phyloP scores from a whole-genome alignment of 2,329 filamentous ascomycete genomes.

The Neopestalotiopsis rosae region DNA sequence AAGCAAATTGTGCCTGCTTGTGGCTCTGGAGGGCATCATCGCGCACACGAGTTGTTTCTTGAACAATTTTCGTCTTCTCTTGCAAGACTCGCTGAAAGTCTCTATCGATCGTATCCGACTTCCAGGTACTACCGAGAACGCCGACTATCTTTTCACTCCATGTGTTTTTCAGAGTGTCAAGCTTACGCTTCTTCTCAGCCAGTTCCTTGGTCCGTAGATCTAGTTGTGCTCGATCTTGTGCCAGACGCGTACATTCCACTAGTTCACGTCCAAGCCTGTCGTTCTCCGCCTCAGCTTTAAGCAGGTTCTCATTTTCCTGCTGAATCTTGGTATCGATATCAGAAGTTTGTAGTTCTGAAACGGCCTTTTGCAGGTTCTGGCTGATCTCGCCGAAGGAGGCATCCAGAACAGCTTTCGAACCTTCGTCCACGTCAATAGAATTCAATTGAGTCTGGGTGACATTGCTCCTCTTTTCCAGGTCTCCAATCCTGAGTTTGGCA shows the following conservation, averaged over 20 bases:
- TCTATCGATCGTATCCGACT: slow-evolving; percentile 70
- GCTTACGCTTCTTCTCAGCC: slow-evolving; percentile 72
- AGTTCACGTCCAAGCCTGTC: slow-evolving; percentile 80
- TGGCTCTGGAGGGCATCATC: slow-evolving; percentile 75
- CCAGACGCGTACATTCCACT: slow-evolving; percentile 79
- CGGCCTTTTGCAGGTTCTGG: slow-evolving; percentile 64
- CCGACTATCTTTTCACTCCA: slow-evolving; percentile 73
- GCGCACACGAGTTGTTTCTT: slow-evolving; percentile 71
- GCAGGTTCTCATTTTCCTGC: slow-evolving; percentile 68
- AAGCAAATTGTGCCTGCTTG: slow-evolving; percentile 75
- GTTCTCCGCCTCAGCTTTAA: slow-evolving; percentile 72
- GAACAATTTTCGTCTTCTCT: slow-evolving; percentile 60
- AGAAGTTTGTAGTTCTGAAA: slow-evolving; percentile 65
- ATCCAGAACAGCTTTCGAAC: slow-evolving; percentile 78
- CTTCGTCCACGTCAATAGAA: slow-evolving; percentile 84
- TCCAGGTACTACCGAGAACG: slow-evolving; percentile 71
- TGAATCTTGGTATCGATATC: slow-evolving; percentile 76
- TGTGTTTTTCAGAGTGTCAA: slow-evolving; percentile 78
- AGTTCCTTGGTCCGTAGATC: slow-evolving; percentile 84
- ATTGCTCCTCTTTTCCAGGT: slow-evolving; percentile 74
- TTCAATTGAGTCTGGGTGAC: slow-evolving; percentile 72
- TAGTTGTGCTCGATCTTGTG: slow-evolving; percentile 82
- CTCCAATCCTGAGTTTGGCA: slow-evolving; percentile 73
- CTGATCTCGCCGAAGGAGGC: slow-evolving; percentile 74
- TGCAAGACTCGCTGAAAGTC: slow-evolving; percentile 70